Base-by-base conservation (phyloP, 441 rosid genomes). In the Arabidopsis lyrata region DNA sequence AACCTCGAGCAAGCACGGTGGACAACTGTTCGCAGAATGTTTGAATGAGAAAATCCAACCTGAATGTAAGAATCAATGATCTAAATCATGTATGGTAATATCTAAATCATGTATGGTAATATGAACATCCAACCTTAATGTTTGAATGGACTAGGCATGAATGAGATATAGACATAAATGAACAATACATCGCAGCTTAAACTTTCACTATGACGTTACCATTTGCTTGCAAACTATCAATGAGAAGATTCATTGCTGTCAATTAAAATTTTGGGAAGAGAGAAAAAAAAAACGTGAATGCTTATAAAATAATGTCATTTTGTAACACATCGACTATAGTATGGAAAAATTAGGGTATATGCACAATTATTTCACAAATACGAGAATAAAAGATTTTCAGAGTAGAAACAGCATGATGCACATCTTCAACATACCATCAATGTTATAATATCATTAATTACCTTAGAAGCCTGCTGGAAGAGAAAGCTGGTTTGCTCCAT, bases 391-490 rank as follows among this genome's bases (percentile, higher is more conserved):
- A 35, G 53, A 52, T 41, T 13, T 11, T 53, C 56, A 56, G 49
- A 6, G 59, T 61, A 47, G 53, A 67, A 15, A 59, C 41, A 49
- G 70, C 49, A 13, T 22, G 53, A 41, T 68, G 41, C 64, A 74
- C 54, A 54, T 56, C 6, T 48, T 44, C 59, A 45, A 62, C 62
- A 66, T 49, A 47, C 5, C 59, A 44, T 61, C 65, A 66, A 56
- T 3, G 66, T 48, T 66, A 65, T 44, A 11, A 14, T 34, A 66
- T 67, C 22, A 29, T 31, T 63, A 56, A 8, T 73, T 83, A 92
- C 99, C 99, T 95, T 92, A 42, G 97, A 95, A 72, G 99, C 97
- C 82, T 95, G 99, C 83, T 92, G 99, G 85, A 92, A 95, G 60
- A 95, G 85, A 80, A 92, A 92, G 82, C 98, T 95, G 44, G 96